Base-by-base conservation (phyloP, 257 asterid genomes). In the Fraxinus cuspidata region DNA sequence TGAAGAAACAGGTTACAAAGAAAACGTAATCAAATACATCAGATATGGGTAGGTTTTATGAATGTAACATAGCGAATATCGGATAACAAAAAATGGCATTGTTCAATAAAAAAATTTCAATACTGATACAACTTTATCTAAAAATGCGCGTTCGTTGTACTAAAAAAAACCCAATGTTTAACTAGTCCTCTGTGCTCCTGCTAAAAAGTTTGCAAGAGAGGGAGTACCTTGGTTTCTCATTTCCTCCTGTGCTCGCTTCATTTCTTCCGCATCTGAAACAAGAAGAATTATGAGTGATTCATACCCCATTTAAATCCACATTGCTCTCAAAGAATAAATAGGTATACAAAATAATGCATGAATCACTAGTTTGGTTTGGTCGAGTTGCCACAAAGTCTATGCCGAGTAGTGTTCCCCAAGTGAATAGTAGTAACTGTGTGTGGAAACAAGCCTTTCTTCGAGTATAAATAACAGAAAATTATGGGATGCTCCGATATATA, bases 161-260 rank as follows among this genome's bases (percentile, higher is more conserved):
- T 28, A 4, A 0, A 32, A 32, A n/a, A 25, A 42, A 71, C 1
- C 37, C 49, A 53, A 25, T 70, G 70, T 70, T 84, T 83, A 88
- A 75, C 84, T 88, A 32, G 89, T 82, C 85, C 97, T 88, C 88
- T 90, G 99, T 53, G 89, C 98, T 70, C 97, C 99, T 2, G 86
- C 74, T 75, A 94, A 71, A 71, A 94, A 78, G 91, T 85, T 91
- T 28, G 97, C 86, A 80, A 92, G 86, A 60, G 97, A 89, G 2
- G 98, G 98, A 67, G 89, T 94, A n/a, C 98, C 98, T 84, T 94
- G 97, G 87, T 49, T 84, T 87, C 98, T 94, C 99, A 95, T 95
- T 86, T 95, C 99, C 86, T 93, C 99, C 83, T 95, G 98, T 63
- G 98, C 98, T 71, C 92, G 89, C 83, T 84, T 91, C 85, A 95